These are phyloP conservation scores for Aspergillus carbonarius DNA, from an alignment of 2,329 filamentous ascomycete genomes.

Conservation along the genomic window DNA sequence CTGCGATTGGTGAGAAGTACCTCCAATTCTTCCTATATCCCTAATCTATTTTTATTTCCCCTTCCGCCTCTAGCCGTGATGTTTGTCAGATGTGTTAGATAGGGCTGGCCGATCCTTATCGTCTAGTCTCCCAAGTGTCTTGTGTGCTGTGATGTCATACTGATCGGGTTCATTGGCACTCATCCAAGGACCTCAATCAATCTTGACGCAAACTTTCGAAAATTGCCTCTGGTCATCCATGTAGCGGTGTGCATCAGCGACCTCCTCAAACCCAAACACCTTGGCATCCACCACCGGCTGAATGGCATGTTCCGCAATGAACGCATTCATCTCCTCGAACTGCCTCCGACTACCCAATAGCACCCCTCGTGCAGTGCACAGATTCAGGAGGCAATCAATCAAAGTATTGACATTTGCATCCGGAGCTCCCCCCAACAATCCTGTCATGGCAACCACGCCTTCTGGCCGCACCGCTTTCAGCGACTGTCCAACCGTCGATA, in stretches of 20 bases:
- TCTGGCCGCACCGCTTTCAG: constrained; percentile 46
- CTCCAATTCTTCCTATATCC: too few species aligned
- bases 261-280: constrained; percentile 47
- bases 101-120: too few species aligned
- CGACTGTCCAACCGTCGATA: constrained; percentile 50
- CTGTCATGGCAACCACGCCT: constrained; percentile 53
- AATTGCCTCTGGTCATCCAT: constrained; percentile 53
- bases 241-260: constrained; percentile 51
- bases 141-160: too few species aligned
- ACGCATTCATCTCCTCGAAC: constrained; percentile 53
- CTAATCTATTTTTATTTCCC: too few species aligned
- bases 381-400: constrained; percentile 43
- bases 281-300: constrained; percentile 52
- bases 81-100: too few species aligned
- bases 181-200: neutral
- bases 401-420: constrained; percentile 30
- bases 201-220: constrained; percentile 36
- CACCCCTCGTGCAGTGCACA: constrained; percentile 50
- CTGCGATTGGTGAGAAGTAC: too few species aligned
- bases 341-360: constrained; percentile 49
- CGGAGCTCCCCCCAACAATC: constrained; percentile 49
- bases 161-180: too few species aligned
- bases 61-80: too few species aligned
- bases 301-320: constrained; percentile 51
- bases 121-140: too few species aligned